These are phyloP conservation scores for Picochlorum costavermella DNA, from an alignment of 139 green algal genomes.

Conservation along the genomic window DNA sequence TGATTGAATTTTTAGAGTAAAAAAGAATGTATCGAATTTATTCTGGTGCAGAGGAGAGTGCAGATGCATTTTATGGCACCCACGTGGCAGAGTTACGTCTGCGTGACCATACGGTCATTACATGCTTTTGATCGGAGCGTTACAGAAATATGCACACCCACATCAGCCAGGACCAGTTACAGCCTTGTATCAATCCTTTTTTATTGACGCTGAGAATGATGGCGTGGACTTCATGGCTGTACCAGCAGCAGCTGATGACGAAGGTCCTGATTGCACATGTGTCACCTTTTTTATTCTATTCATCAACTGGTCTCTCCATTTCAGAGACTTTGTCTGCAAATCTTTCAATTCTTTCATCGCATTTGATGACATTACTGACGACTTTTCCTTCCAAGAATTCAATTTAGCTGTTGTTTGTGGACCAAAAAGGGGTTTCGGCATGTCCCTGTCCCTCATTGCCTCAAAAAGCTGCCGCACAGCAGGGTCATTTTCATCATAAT, in stretches of 20 bases:
- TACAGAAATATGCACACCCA: no score
- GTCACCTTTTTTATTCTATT: conserved; percentile 38
- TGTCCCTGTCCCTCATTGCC: background rate
- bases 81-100: no score
- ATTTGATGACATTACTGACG: background rate
- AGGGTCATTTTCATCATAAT: conserved; percentile 8
- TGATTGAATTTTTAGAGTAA: no score
- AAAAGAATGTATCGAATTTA: no score
- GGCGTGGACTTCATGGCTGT: no score
- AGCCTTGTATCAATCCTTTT: no score
- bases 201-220: no score
- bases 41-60: no score
- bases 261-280: conserved; percentile 42
- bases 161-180: no score
- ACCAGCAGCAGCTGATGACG: background rate
- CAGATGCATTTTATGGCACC: no score
- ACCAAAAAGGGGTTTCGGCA: conserved; percentile 1
- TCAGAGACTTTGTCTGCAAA: conserved; percentile 10
- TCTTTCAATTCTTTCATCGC: conserved; percentile 14
- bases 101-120: no score
- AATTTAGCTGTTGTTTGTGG: background rate
- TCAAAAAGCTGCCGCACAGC: conserved; percentile 1
- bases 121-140: no score
- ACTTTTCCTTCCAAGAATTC: background rate
- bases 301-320: conserved; percentile 9